Conservation (phyloP, 768 basidiomycete species). For the Trametes coccinea region DNA sequence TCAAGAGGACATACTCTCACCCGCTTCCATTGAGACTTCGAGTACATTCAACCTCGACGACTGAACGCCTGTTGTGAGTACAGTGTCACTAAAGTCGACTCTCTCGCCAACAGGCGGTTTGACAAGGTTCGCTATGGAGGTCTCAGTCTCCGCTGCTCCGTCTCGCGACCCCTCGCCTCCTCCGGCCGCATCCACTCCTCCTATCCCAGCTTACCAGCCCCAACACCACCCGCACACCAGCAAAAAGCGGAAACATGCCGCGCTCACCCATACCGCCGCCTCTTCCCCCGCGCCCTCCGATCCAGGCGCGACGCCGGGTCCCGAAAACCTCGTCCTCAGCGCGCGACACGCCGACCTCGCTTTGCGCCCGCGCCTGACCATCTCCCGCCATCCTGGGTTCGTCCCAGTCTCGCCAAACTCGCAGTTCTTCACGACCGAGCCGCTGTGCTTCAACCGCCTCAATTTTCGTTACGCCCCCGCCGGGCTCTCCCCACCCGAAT, state of each 20-base stretch:
- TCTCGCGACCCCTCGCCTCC: conserved; percentile 36
- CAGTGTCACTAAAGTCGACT: background rate
- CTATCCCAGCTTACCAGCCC: conserved; percentile 18
- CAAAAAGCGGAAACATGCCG: conserved; percentile 57
- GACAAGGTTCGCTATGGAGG: conserved; percentile 27
- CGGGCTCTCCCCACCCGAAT: conserved; percentile 63
- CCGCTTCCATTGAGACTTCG: too few species aligned
- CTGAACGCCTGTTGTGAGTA: conserved; percentile 5
- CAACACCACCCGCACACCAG: conserved; percentile 9
- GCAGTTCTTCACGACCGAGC: conserved; percentile 66
- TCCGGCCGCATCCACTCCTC: conserved; percentile 33
- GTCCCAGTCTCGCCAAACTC: conserved; percentile 56
- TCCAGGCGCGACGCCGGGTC: conserved; percentile 34
- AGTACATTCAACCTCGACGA: background rate
- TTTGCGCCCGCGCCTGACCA: conserved; percentile 66
- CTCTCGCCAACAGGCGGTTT: conserved; percentile 13
- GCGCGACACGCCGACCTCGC: conserved; percentile 65
- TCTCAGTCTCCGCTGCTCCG: conserved; percentile 11
- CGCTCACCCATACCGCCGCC: conserved; percentile 31
- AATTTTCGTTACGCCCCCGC: conserved; percentile 82
- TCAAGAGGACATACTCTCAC: too few species aligned
- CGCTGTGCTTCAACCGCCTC: conserved; percentile 70
- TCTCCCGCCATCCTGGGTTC: conserved; percentile 75
- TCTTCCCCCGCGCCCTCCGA: conserved; percentile 39
- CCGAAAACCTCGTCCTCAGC: conserved; percentile 54